phyloP scores from a whole-genome alignment of 345 rosid species.

The Salix exigua region DNA sequence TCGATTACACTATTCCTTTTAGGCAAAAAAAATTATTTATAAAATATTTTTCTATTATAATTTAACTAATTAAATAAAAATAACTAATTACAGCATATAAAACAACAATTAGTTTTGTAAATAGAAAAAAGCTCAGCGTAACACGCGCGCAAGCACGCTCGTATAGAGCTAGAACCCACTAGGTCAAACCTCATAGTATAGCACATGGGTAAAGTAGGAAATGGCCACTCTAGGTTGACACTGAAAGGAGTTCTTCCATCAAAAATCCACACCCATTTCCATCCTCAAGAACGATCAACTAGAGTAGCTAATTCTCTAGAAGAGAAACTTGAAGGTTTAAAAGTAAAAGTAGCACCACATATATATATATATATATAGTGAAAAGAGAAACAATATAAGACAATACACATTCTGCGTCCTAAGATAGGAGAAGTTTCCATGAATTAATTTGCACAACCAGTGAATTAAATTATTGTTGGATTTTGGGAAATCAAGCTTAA shows the following conservation, averaged over 20 bases:
- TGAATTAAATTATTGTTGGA: too few relatives aligned
- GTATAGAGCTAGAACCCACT: slow-evolving; percentile 3
- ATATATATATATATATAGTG: background rate
- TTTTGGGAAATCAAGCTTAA: too few relatives aligned
- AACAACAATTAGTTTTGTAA: too few relatives aligned
- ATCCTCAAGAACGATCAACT: slow-evolving; percentile 86
- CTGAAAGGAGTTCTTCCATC: slow-evolving; percentile 46
- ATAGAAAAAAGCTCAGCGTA: too few relatives aligned
- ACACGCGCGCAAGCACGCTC: too few relatives aligned
- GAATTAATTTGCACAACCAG: too few relatives aligned
- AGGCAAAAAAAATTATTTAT: too few relatives aligned
- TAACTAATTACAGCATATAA: too few relatives aligned
- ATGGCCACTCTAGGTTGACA: slow-evolving; percentile 26
- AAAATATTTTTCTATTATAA: too few relatives aligned
- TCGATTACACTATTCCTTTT: too few relatives aligned
- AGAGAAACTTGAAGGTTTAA: slow-evolving; percentile 8
- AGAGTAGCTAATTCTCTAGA: slow-evolving; percentile 67
- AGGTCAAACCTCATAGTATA: slow-evolving; percentile 30
- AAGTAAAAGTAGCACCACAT: slow-evolving; percentile 1
- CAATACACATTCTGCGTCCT: background rate
- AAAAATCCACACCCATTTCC: slow-evolving; percentile 84
- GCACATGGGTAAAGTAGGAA: slow-evolving; percentile 8
- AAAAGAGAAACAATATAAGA: background rate
- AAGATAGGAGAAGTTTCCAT: slow-evolving; percentile 5
- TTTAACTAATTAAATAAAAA: too few relatives aligned